Evolutionary conservation across 257 asterid species (phyloP).

Genomic region (Avicennia marina): DNA sequence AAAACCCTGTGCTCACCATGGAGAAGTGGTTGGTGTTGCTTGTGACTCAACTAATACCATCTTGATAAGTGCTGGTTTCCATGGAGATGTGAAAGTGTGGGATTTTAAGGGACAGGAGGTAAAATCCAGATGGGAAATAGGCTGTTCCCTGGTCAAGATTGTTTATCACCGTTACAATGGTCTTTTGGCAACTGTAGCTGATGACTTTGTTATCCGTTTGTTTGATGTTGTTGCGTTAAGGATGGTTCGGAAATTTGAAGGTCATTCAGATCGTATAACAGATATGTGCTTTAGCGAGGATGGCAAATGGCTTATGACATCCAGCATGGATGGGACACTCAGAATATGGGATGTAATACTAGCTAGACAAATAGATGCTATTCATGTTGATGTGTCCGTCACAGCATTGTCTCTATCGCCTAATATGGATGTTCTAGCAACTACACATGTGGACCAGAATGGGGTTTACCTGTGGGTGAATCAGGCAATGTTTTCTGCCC

Average conservation of each 20-base stretch:
- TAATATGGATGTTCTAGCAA: conserved; percentile 83
- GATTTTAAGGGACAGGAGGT: conserved; percentile 60
- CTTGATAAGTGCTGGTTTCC: conserved; percentile 77
- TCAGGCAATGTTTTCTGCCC: conserved; percentile 81
- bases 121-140: conserved; percentile 68
- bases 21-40: conserved; percentile 78
- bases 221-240: conserved; percentile 74
- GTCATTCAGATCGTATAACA: conserved; percentile 83
- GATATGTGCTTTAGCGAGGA: conserved; percentile 89
- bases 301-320: conserved; percentile 89
- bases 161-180: conserved; percentile 77
- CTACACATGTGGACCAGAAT: conserved; percentile 80
- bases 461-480: conserved; percentile 92
- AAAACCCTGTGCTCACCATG: conserved; percentile 52
- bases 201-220: conserved; percentile 79
- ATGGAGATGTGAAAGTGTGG: conserved; percentile 89
- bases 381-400: conserved; percentile 68
- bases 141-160: conserved; percentile 59
- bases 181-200: conserved; percentile 78
- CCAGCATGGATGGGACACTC: conserved; percentile 92
- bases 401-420: conserved; percentile 86
- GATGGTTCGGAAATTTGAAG: conserved; percentile 85
- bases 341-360: conserved; percentile 89
- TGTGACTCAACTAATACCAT: conserved; percentile 82
- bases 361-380: conserved; percentile 81